Conservation (phyloP, 2,329 filamentous ascomycete genomes). For the Hypoxylon sp. region DNA sequence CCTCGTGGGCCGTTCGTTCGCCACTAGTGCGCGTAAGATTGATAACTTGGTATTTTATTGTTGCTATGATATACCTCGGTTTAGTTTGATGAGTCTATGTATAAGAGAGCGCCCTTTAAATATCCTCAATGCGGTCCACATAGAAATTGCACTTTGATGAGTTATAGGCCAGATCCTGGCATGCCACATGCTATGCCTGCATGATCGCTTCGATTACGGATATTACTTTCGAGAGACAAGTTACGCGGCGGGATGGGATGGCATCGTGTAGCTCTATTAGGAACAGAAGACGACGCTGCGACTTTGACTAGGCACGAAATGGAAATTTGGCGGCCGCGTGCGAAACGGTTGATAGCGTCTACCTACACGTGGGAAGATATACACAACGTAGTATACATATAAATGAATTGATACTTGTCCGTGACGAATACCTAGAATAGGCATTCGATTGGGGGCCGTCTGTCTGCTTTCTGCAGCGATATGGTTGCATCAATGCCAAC, state of each 20-base stretch:
- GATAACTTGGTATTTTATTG: conserved; percentile 10
- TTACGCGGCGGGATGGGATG: conserved; percentile 7
- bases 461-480: conserved; percentile 38
- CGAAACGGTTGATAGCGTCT: conserved; percentile 38
- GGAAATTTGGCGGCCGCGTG: conserved; percentile 28
- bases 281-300: conserved; percentile 15
- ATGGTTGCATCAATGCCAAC: conserved; percentile 35
- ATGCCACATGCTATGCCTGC: conserved; percentile 42
- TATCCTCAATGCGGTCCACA: conserved; percentile 25
- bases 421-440: conserved; percentile 38
- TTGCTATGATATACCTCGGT: conserved; percentile 25
- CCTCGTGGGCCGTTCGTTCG: conserved; percentile 11
- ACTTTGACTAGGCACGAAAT: conserved; percentile 7
- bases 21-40: conserved; percentile 3
- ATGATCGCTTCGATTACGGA: conserved; percentile 30
- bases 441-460: conserved; percentile 40
- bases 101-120: conserved; percentile 12
- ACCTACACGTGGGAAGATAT: conserved; percentile 41
- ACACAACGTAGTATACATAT: conserved; percentile 42
- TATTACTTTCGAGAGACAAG: conserved; percentile 4
- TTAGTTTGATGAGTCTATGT: conserved; percentile 31
- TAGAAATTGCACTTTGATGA: conserved; percentile 35
- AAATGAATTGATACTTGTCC: conserved; percentile 25
- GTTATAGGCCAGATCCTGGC: conserved; percentile 31
- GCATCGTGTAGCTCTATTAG: conserved; percentile 21